Evolutionary conservation across 345 rosid species (phyloP), one percentile per base, ranked within the genome.

Genomic region (Pistacia atlantica): DNA sequence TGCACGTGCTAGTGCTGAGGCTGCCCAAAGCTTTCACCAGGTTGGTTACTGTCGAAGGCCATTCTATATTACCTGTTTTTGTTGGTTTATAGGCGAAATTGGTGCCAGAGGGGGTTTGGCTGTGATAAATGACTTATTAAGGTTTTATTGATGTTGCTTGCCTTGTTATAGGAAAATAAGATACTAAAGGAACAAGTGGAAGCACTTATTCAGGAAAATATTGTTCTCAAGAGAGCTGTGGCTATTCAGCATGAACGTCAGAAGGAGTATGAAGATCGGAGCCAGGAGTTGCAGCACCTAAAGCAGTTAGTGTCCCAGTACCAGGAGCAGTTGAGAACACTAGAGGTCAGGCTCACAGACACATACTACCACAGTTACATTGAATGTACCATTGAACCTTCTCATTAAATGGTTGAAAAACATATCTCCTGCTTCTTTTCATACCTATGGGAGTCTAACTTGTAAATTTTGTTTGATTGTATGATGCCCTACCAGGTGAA

Each of bases 181-280:
- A 78, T 88, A 86, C 75, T 93, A 77, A 93, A 84, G 86, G 91
- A 90, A 77, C 93, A 91, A 82, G 71, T 93, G 51, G 91, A 91
- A 79, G 87, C 88, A 65, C 71, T 90, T 70, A 83, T 93, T 60
- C 94, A 90, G 60, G 97, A 93, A 78, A 93, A 93, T 68, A 54
- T 84, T 31, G 69, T 91, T 70, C 93, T 93, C 35, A 93, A 93
- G 85, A 83, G 98, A 66, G 97, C 97, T 8, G 93, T 93, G 51
- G 67, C 90, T 37, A 91, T 91, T 67, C 97, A 93, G 81, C 98
- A 93, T 79, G 93, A 90, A 85, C 88, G 92, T 66, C 97, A 89
- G 77, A 93, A 75, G 72, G 98, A 89, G 71, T 74, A 67, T 37
- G 95, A 88, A 67, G 87, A 87, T 73, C 88, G 80, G 77, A 84